Percentiles rank a stretch among this genome's conserved stretches.
These are phyloP conservation scores for Umbellularia californica DNA, from an alignment of 164 flowering plant genomes.

Conservation along the genomic window DNA sequence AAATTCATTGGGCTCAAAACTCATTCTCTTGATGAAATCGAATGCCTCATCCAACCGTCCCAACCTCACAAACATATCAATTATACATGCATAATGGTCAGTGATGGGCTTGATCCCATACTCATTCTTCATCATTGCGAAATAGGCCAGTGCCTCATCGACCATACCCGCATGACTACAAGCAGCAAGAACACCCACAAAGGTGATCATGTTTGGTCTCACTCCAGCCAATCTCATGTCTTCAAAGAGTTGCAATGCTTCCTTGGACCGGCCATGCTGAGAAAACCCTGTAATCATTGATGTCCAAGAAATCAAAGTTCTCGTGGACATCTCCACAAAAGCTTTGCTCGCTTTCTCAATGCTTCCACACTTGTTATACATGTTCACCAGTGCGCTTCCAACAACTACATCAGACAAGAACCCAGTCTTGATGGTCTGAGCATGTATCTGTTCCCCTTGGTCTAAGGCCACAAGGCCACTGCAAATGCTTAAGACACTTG, in stretches of 20 bases:
- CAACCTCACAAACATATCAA: slow-evolving; percentile 73
- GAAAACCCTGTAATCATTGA: slow-evolving; percentile 76
- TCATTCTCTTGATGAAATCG: slow-evolving; percentile 54
- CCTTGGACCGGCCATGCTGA: slow-evolving; percentile 55
- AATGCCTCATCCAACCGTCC: slow-evolving; percentile 73
- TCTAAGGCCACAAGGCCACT: slow-evolving; percentile 58
- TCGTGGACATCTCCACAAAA: slow-evolving; percentile 54
- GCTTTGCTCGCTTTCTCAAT: slow-evolving; percentile 46
- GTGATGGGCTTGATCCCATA: slow-evolving; percentile 62
- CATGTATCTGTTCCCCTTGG: slow-evolving; percentile 84
- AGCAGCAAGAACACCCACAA: slow-evolving; percentile 80
- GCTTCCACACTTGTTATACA: slow-evolving; percentile 69
- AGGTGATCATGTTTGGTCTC: slow-evolving; percentile 74
- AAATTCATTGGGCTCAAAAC: slow-evolving; percentile 55
- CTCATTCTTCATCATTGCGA: slow-evolving; percentile 64
- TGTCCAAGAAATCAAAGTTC: slow-evolving; percentile 66
- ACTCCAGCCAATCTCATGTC: slow-evolving; percentile 79
- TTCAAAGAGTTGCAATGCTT: slow-evolving; percentile 77
- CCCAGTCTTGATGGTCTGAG: slow-evolving; percentile 66
- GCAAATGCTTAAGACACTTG: slow-evolving; percentile 65
- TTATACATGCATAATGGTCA: slow-evolving; percentile 75
- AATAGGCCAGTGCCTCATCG: slow-evolving; percentile 57
- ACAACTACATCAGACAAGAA: slow-evolving; percentile 73
- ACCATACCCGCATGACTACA: slow-evolving; percentile 84
- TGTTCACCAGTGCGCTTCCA: slow-evolving; percentile 68